Evolutionary conservation across 768 basidiomycete species (phyloP).

Genomic region (Omphalotus guepiniiformis): DNA sequence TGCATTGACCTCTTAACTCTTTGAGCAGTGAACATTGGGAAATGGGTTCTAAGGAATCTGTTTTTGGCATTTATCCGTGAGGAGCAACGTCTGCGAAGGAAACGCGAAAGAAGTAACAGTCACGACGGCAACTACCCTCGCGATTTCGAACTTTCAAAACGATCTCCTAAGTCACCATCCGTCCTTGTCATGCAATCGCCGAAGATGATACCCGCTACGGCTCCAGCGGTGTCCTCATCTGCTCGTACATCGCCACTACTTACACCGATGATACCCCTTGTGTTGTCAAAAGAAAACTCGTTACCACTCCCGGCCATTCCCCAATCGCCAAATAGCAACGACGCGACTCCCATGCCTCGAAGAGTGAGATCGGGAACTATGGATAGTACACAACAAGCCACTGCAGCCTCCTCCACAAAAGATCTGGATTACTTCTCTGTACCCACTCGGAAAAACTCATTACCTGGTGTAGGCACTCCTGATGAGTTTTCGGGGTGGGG

Average conservation of each 20-base stretch:
- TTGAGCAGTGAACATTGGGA: slow-evolving; percentile 78
- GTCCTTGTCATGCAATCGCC: slow-evolving; percentile 61
- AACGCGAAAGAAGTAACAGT: slow-evolving; percentile 25
- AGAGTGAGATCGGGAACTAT: slow-evolving; percentile 40
- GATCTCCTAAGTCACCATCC: slow-evolving; percentile 21
- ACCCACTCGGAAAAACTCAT: slow-evolving; percentile 42
- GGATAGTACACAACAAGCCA: slow-evolving; percentile 26
- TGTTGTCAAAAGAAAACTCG: slow-evolving; percentile 23
- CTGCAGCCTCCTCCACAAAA: slow-evolving; percentile 16
- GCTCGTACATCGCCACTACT: slow-evolving; percentile 51
- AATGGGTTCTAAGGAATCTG: slow-evolving; percentile 85
- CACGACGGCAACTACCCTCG: slow-evolving; percentile 20
- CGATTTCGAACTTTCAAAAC: slow-evolving; percentile 16
- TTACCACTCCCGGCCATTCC: slow-evolving; percentile 33
- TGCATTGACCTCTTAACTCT: slow-evolving; percentile 11
- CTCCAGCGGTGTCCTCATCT: slow-evolving; percentile 43
- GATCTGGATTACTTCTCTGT: slow-evolving; percentile 53
- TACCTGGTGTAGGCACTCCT: slow-evolving; percentile 32
- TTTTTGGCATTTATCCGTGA: slow-evolving; percentile 77
- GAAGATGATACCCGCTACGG: slow-evolving; percentile 60
- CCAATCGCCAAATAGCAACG: slow-evolving; percentile 36
- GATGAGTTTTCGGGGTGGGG: slow-evolving; percentile 52
- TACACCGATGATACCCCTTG: slow-evolving; percentile 54
- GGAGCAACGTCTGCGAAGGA: slow-evolving; percentile 45
- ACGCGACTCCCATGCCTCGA: slow-evolving; percentile 28